Base-by-base conservation (phyloP, 495 filamentous ascomycete species). In the Aspergillus conjunctus region DNA sequence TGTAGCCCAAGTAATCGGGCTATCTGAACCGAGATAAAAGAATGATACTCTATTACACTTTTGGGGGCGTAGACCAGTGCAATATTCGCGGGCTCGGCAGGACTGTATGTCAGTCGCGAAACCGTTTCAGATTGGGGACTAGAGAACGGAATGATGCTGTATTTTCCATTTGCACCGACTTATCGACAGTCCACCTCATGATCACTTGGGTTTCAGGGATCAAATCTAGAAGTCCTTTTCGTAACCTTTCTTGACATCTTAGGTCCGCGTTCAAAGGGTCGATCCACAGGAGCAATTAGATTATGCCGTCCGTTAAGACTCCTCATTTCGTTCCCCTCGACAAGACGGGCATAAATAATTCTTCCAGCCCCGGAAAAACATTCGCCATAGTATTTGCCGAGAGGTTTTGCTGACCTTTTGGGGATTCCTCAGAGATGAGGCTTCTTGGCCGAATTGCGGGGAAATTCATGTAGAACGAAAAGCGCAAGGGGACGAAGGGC, bases 231-330 rank as follows among this genome's bases (percentile, higher is more conserved):
- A 26, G 26, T 26, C 26, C 26, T 26, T 26, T 26, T 26, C 26
- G 26, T 26, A 26, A 26, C 26, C 2, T 26, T 26, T 26, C 26
- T 26, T 26, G 5, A 26, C 5, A 5, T 26, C 55, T 26, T 30
- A 0, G 30, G 18, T 26, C 48, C 48, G 20, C 30, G 48, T 52
- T 57, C 14, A 37, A 51, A 11, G 10, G 39, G 7, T 50, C 44
- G 20, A 50, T 1, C 31, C n/a, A 30, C 55, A 58, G 49, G 17
- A 32, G n/a, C n/a, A 17, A 21, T 44, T n/a, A 31, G n/a, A 59
- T 59, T 59, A 52, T 34, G 14, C 56, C 56, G 48, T 59, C 56
- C 56, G 52, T 9, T 59, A 14, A 41, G 49, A 48, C 39, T 39
- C n/a, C 0, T 44, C 14, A 12, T 21, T 21, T 46, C 2, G 26